A percentile compares a stretch with the other conserved stretches of the same genome.
These are phyloP conservation scores for Tillandsia leiboldiana DNA, from an alignment of 176 grass and related monocot genomes.

Conservation along the genomic window DNA sequence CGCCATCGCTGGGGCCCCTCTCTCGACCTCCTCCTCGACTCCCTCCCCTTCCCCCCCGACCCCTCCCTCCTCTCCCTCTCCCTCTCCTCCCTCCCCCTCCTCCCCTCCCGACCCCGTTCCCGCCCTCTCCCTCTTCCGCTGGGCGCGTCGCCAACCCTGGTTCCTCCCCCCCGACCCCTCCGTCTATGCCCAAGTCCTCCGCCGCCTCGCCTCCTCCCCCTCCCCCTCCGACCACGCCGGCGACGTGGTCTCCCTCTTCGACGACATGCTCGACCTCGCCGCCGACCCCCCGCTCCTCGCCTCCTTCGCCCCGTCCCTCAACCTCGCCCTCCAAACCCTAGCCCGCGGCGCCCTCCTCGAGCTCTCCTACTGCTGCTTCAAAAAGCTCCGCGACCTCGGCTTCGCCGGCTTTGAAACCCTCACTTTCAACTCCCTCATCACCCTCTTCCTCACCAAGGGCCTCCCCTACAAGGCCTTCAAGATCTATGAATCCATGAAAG, in stretches of 20 bases:
- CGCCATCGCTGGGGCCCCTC: constrained; percentile 61
- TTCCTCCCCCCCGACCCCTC: constrained; percentile 45
- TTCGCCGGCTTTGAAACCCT: constrained; percentile 38
- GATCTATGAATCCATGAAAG: constrained; percentile 67
- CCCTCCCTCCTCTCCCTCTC: constrained; percentile 45
- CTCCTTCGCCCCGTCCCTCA: constrained; percentile 51
- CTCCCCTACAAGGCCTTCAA: constrained; percentile 86
- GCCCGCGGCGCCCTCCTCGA: constrained; percentile 47
- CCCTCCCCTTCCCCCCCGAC: constrained; percentile 65
- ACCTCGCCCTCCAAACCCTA: constrained; percentile 44
- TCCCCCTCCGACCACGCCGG: constrained; percentile 47
- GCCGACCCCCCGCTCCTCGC: neutral
- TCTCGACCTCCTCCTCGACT: constrained; percentile 59
- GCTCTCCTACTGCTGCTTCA: constrained; percentile 75
- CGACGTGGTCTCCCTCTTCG: constrained; percentile 45
- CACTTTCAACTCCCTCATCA: constrained; percentile 75
- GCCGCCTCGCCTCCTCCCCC: constrained; percentile 36
- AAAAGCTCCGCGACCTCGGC: constrained; percentile 56
- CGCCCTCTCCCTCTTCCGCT: constrained; percentile 64
- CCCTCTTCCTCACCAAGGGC: constrained; percentile 69
- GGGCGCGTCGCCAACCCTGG: constrained; percentile 68
- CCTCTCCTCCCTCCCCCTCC: constrained; percentile 51
- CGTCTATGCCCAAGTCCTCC: constrained; percentile 20
- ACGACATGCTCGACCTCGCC: constrained; percentile 18
- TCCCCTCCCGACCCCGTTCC: constrained; percentile 62